These are phyloP conservation scores for sweet orange (Citrus sinensis) DNA, from an alignment of 345 rosid genomes.

Conservation along the genomic window DNA sequence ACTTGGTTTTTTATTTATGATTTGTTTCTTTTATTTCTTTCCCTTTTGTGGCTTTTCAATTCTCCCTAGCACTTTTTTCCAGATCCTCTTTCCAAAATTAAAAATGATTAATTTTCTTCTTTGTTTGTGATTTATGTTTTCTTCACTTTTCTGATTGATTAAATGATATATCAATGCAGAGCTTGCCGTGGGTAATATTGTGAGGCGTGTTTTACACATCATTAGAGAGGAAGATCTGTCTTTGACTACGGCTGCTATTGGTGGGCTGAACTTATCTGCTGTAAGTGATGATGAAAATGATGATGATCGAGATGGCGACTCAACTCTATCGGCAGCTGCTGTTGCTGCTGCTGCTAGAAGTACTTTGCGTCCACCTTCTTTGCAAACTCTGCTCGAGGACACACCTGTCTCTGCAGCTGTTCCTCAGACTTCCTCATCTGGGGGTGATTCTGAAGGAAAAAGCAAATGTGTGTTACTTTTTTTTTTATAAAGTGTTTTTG, in stretches of 20 bases:
- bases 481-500: not conserved
- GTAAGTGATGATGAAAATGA: slow-evolving; percentile 80
- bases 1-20: not conserved
- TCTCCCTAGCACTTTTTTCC: not conserved
- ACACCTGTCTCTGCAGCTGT: slow-evolving; percentile 61
- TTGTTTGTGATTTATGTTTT: not conserved
- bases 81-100: not conserved
- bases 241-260: slow-evolving; percentile 69
- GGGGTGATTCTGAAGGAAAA: slow-evolving; percentile 98
- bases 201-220: slow-evolving; percentile 91
- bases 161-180: slow-evolving; percentile 50
- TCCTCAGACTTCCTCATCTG: slow-evolving; percentile 80
- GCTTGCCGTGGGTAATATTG: slow-evolving; percentile 96
- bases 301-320: slow-evolving; percentile 47
- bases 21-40: not conserved
- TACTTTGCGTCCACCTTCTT: slow-evolving; percentile 87
- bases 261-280: slow-evolving; percentile 61
- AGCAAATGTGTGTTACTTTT: slow-evolving; percentile 56
- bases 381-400: slow-evolving; percentile 88
- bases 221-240: slow-evolving; percentile 95
- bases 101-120: not conserved
- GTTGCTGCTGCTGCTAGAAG: slow-evolving; percentile 95
- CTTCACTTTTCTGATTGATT: not conserved
- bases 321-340: slow-evolving; percentile 77
- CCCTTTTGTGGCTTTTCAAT: not conserved